Evolutionary conservation across 1,284 basidiomycete genomes (phyloP).

Genomic region (Ustilago xerochloae): DNA sequence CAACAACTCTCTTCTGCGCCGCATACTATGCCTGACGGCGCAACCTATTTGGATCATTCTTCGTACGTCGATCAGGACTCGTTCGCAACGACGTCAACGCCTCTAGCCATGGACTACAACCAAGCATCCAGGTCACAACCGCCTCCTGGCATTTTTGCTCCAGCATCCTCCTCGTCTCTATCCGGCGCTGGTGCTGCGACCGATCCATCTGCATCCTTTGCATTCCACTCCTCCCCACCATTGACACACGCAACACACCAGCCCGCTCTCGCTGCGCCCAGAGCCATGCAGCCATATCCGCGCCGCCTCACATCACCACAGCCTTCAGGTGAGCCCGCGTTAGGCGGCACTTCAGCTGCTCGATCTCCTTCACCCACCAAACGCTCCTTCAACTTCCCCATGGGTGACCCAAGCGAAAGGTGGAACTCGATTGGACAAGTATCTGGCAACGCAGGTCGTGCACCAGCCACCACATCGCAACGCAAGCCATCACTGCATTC

Average conservation of each 20-base stretch:
- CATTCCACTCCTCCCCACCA: constrained; percentile 28
- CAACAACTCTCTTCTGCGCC: background rate
- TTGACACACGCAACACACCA: constrained; percentile 18
- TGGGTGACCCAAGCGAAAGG: constrained; percentile 53
- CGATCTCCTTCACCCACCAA: constrained; percentile 59
- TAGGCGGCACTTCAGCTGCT: constrained; percentile 14
- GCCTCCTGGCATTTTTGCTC: constrained; percentile 14
- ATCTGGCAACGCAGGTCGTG: constrained; percentile 10
- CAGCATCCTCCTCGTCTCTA: constrained; percentile 14
- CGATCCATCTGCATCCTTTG: constrained; percentile 11
- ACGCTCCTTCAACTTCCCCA: constrained; percentile 51
- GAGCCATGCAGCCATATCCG: constrained; percentile 54
- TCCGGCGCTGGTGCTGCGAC: constrained; percentile 1
- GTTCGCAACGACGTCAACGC: constrained; percentile 1
- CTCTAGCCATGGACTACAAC: constrained; percentile 18
- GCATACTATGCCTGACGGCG: constrained; percentile 40
- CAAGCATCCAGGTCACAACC: constrained; percentile 11
- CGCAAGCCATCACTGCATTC: constrained; percentile 41
- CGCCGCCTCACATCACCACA: constrained; percentile 54
- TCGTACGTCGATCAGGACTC: constrained; percentile 4
- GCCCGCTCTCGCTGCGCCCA: constrained; percentile 36
- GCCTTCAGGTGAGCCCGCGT: constrained; percentile 21
- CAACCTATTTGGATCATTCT: constrained; percentile 8
- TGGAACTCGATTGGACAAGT: constrained; percentile 58
- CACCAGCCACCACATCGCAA: constrained; percentile 12